Percentiles rank a stretch among this genome's conserved stretches.
These are phyloP conservation scores for Xylaria intraflava DNA, from an alignment of 495 filamentous ascomycete genomes.

Conservation along the genomic window DNA sequence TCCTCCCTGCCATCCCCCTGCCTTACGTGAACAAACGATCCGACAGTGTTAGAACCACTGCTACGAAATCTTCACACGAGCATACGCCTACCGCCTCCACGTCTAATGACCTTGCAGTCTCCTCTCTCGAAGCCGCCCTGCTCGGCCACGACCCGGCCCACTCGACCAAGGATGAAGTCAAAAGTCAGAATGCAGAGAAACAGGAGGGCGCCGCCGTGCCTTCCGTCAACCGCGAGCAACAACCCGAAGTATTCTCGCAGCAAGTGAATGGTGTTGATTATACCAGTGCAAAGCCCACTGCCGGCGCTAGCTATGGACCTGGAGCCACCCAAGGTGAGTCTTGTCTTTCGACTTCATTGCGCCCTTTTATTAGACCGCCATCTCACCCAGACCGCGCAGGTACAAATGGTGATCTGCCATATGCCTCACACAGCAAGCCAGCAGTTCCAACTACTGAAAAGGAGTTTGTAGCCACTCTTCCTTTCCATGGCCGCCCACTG, in stretches of 20 bases:
- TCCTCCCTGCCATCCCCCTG: slow-evolving; percentile 35
- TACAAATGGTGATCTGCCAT: slow-evolving; percentile 10
- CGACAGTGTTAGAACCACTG: slow-evolving; percentile 8
- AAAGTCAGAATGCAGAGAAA: slow-evolving; percentile 24
- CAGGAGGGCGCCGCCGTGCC: slow-evolving; percentile 9
- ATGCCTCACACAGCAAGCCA: slow-evolving; percentile 18
- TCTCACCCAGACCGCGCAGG: slow-evolving; percentile 16
- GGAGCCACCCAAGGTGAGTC: slow-evolving; percentile 8
- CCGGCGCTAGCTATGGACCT: background rate
- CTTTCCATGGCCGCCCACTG: slow-evolving; percentile 10
- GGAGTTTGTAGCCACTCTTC: slow-evolving; percentile 13
- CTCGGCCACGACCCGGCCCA: slow-evolving; percentile 12
- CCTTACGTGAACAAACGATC: slow-evolving; percentile 30
- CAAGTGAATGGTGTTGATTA: slow-evolving; percentile 1
- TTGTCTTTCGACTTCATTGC: background rate
- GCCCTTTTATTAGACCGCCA: background rate
- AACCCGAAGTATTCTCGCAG: background rate
- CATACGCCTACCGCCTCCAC: slow-evolving; percentile 8
- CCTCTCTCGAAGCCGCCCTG: slow-evolving; percentile 28
- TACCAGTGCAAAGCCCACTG: background rate
- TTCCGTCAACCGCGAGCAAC: background rate
- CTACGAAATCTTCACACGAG: slow-evolving; percentile 8
- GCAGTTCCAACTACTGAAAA: slow-evolving; percentile 10
- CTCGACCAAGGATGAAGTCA: slow-evolving; percentile 17
- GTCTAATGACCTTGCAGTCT: slow-evolving; percentile 26